phyloP scores from a whole-genome alignment of 257 asterid species.

The Penstemon davidsonii region DNA sequence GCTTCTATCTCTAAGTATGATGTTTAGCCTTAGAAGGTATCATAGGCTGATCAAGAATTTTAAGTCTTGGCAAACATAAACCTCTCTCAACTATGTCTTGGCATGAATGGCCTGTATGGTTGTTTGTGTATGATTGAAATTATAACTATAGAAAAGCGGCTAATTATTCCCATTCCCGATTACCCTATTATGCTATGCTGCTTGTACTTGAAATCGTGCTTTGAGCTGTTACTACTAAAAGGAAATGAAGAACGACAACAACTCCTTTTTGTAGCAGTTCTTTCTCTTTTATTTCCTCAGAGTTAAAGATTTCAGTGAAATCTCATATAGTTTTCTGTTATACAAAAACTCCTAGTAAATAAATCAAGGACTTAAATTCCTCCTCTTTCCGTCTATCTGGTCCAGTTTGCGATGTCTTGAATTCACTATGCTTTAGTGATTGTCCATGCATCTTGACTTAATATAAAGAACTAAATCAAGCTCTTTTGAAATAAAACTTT shows the following conservation, averaged over 20 bases:
- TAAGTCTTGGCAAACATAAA: constrained; percentile 1
- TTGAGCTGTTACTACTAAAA: not conserved
- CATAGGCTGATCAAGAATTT: constrained; percentile 1
- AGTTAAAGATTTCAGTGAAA: not conserved
- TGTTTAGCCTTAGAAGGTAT: constrained; percentile 3
- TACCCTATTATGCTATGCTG: not conserved
- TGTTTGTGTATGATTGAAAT: constrained; percentile 17
- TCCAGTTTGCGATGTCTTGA: constrained; percentile 9
- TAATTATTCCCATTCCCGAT: not conserved
- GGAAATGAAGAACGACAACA: not conserved
- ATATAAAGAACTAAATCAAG: not conserved
- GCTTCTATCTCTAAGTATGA: not conserved
- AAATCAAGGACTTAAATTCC: not conserved
- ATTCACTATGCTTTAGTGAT: not conserved
- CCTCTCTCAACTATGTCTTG: not conserved
- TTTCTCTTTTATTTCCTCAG: no score
- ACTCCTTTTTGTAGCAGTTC: no score
- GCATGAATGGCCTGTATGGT: not conserved
- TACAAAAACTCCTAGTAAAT: not conserved
- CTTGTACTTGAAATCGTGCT: constrained; percentile 23
- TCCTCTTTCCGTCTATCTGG: constrained; percentile 6
- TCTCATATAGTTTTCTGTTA: constrained; percentile 5
- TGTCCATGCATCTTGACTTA: not conserved
- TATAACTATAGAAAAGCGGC: not conserved
- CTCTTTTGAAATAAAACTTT: not conserved